Evolutionary conservation across 352 stramenopile species (phyloP).

Genomic region (Globisporangium radiosum): DNA sequence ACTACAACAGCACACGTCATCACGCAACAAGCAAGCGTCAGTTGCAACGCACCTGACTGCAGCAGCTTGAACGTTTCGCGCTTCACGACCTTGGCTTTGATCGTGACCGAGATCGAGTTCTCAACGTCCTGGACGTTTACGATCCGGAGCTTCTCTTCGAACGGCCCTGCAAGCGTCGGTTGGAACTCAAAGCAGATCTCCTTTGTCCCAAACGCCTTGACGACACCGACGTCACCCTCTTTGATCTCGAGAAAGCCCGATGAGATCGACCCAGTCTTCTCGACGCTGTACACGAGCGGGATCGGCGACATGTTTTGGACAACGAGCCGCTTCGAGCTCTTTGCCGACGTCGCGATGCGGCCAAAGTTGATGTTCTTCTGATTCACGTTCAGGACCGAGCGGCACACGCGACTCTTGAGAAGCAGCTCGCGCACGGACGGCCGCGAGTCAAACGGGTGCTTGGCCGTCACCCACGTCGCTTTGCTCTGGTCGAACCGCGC

Average conservation of each 20-base stretch:
- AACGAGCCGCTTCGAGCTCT: conserved; percentile 80
- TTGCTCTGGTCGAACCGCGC: conserved; percentile 52
- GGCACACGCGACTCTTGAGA: conserved; percentile 78
- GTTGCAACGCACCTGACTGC: conserved; percentile 54
- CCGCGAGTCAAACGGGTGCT: conserved; percentile 76
- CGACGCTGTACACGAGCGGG: conserved; percentile 78
- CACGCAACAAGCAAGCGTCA: background rate
- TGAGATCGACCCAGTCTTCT: conserved; percentile 89
- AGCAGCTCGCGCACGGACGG: conserved; percentile 78
- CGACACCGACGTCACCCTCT: conserved; percentile 78
- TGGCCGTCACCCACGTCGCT: conserved; percentile 55
- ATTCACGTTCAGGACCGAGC: conserved; percentile 87
- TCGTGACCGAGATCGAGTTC: conserved; percentile 83
- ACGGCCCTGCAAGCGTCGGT: conserved; percentile 74
- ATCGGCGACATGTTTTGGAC: conserved; percentile 86
- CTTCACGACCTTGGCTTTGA: conserved; percentile 88
- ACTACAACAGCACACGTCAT: background rate
- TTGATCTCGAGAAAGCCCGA: conserved; percentile 88
- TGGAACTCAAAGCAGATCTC: conserved; percentile 89
- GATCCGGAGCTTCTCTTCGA: conserved; percentile 88
- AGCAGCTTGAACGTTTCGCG: conserved; percentile 87
- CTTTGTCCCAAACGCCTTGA: conserved; percentile 84
- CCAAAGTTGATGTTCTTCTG: conserved; percentile 92
- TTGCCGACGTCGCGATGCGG: conserved; percentile 77
- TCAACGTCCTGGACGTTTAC: conserved; percentile 86